These are phyloP conservation scores for Phalaenopsis aphrodite DNA, from an alignment of 106 monocot genomes.

Conservation along the genomic window DNA sequence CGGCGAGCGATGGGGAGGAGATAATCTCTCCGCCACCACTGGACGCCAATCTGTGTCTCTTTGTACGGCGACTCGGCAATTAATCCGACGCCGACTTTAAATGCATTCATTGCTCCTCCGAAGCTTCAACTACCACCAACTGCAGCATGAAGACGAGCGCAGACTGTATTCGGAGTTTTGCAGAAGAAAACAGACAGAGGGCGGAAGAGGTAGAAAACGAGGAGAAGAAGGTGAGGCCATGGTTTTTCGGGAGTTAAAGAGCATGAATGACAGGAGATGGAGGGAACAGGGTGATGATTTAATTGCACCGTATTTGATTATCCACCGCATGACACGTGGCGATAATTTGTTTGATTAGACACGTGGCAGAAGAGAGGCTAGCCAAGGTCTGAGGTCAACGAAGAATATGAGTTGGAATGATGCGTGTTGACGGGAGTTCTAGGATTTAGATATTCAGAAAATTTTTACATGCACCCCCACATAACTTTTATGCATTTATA, in stretches of 20 bases:
- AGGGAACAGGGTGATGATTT: neutral
- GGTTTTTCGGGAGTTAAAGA: neutral
- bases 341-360: neutral
- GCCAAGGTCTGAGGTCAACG: neutral
- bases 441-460: no score
- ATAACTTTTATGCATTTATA: no score
- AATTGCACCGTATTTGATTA: neutral
- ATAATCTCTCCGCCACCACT: no score
- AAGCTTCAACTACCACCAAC: constrained; percentile 1
- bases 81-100: neutral
- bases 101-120: constrained; percentile 5
- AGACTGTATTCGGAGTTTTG: neutral
- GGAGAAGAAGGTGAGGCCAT: neutral
- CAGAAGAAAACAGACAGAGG: neutral
- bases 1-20: neutral
- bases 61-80: neutral
- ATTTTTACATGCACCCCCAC: no score
- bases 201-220: neutral
- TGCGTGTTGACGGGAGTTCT: no score
- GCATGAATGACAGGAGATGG: neutral
- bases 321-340: neutral
- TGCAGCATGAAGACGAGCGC: neutral
- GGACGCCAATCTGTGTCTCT: neutral
- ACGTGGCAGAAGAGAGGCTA: neutral
- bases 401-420: neutral